Evolutionary conservation across 164 flowering plant genomes (phyloP).

Genomic region (Nymphaea thermarum): DNA sequence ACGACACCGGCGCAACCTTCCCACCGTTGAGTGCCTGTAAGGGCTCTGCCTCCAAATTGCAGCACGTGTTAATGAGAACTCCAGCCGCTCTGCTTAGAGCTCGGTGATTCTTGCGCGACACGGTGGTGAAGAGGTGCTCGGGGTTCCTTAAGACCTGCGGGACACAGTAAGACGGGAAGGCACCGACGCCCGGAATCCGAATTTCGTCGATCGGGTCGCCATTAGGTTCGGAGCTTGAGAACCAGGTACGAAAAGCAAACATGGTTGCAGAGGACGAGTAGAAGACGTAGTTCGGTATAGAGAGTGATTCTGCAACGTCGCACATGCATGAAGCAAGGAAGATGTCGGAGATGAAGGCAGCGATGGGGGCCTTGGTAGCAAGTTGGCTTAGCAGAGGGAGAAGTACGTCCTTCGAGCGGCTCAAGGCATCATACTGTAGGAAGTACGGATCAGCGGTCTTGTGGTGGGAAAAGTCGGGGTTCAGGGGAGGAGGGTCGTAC

Average conservation of each 20-base stretch:
- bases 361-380: conserved; percentile 1
- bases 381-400: conserved; percentile 17
- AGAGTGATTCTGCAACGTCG: conserved; percentile 4
- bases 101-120: conserved; percentile 8
- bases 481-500: conserved; percentile 8
- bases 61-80: conserved; percentile 26
- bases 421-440: conserved; percentile 23
- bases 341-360: conserved; percentile 16
- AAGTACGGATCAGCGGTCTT: conserved; percentile 23
- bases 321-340: conserved; percentile 6
- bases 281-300: conserved; percentile 23
- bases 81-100: conserved; percentile 19
- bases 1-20: conserved; percentile 20
- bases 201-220: neutral
- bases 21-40: conserved; percentile 2
- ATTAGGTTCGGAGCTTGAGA: conserved; percentile 1
- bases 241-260: conserved; percentile 19
- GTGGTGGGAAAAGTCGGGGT: conserved; percentile 1
- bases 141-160: conserved; percentile 16
- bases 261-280: conserved; percentile 28
- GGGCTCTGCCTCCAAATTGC: conserved; percentile 18
- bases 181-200: conserved; percentile 18
- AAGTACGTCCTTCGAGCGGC: conserved; percentile 23
- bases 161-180: conserved; percentile 21
- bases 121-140: conserved; percentile 10